A percentile compares a stretch with the other conserved stretches of the same genome.
Conservation (phyloP, 2,329 filamentous ascomycete species). For the Exserohilum turcica region DNA sequence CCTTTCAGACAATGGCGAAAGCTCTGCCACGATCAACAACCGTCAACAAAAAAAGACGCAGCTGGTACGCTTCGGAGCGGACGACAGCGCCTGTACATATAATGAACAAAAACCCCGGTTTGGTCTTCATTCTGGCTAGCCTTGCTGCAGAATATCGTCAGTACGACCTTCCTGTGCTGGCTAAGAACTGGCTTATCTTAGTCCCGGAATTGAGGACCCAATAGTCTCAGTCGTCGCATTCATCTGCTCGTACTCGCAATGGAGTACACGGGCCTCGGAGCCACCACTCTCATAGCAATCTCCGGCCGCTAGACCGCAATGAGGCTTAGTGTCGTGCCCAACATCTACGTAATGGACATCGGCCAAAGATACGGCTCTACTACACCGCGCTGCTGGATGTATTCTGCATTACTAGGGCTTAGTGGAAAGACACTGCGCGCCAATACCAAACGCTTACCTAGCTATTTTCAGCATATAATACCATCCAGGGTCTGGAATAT, state of each 20-base stretch:
- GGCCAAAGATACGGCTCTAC: neutral
- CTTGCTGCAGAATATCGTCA: slow-evolving; percentile 1
- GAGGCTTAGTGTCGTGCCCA: neutral
- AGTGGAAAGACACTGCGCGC: no score
- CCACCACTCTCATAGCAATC: neutral
- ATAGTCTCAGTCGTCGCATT: slow-evolving; percentile 1
- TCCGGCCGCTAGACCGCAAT: neutral
- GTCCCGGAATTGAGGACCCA: slow-evolving; percentile 6
- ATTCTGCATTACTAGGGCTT: no score
- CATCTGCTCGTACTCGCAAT: slow-evolving; percentile 11
- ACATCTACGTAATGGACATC: neutral
- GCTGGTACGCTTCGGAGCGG: neutral
- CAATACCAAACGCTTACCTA: no score
- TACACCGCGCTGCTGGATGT: no score
- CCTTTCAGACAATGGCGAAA: neutral
- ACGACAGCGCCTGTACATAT: neutral
- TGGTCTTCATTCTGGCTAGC: neutral
- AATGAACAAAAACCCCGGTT: neutral
- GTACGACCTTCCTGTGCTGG: slow-evolving; percentile 9
- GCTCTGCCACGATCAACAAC: neutral
- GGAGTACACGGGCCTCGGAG: neutral
- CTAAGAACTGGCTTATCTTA: slow-evolving; percentile 10
- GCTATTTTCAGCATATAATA: no score
- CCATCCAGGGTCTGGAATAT: no score
- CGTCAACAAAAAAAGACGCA: neutral